Conservation (phyloP, 2,329 filamentous ascomycete genomes). For the Beauveria sp. region DNA sequence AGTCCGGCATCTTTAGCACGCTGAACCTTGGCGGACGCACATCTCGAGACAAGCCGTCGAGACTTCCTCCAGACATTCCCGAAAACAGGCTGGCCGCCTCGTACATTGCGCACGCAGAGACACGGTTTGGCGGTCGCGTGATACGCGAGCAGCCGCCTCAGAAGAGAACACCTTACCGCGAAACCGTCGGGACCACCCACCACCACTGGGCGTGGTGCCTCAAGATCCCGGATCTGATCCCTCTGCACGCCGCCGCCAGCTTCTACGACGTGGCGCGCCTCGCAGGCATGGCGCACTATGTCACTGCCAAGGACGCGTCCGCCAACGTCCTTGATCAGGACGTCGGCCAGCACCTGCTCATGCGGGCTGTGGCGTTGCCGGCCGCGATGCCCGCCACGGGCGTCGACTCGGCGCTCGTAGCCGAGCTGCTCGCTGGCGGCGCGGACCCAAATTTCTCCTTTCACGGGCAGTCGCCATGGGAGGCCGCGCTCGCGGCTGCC, state of each 20-base stretch:
- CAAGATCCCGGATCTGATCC: not conserved
- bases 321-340: not conserved
- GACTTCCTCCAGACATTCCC: not conserved
- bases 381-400: not conserved
- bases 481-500: constrained; percentile 1
- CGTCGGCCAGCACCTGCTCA: constrained; percentile 3
- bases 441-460: not conserved
- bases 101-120: not conserved
- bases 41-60: not conserved
- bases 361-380: not conserved
- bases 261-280: constrained; percentile 6
- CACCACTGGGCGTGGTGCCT: constrained; percentile 4
- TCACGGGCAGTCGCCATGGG: not conserved
- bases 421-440: not conserved
- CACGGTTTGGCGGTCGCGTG: not conserved
- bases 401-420: not conserved
- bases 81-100: not conserved
- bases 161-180: not conserved
- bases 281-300: not conserved
- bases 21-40: not conserved
- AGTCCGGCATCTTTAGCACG: not conserved
- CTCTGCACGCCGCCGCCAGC: not conserved
- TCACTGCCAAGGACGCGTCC: not conserved
- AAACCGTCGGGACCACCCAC: not conserved
- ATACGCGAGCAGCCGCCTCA: not conserved